These are phyloP conservation scores for Kandelia obovata DNA, from an alignment of 345 rosid species.

Conservation along the genomic window DNA sequence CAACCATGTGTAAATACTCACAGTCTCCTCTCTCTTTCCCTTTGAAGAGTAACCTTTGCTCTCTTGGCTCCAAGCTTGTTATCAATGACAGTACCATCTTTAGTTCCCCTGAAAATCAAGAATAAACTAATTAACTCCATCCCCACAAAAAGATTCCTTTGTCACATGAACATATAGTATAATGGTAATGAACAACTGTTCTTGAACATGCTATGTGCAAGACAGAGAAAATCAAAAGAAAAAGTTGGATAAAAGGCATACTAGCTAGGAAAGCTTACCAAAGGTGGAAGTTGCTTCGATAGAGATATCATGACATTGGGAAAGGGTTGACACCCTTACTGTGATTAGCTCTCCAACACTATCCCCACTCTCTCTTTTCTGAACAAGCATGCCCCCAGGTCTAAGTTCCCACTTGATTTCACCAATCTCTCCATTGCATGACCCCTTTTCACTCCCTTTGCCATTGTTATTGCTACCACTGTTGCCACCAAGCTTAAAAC, in stretches of 20 bases:
- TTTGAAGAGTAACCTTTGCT: constrained; percentile 80
- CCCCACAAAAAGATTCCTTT: no score
- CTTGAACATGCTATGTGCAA: no score
- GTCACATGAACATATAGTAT: no score
- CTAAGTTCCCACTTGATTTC: constrained; percentile 86
- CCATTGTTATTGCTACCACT: constrained; percentile 21
- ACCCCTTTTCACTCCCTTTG: constrained; percentile 31
- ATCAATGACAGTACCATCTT: constrained; percentile 72
- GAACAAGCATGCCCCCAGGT: constrained; percentile 96
- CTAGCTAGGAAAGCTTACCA: constrained; percentile 40
- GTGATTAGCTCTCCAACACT: constrained; percentile 47
- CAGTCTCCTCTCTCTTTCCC: constrained; percentile 84
- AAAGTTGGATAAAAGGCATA: neutral
- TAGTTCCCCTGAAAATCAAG: constrained; percentile 55
- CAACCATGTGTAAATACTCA: constrained; percentile 89
- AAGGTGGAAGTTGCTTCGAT: constrained; percentile 79
- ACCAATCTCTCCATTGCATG: constrained; percentile 21
- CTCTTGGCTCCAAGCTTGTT: constrained; percentile 67
- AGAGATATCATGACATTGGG: constrained; percentile 67
- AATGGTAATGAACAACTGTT: no score
- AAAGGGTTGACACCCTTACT: constrained; percentile 65
- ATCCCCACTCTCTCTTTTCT: constrained; percentile 53
- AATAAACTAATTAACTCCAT: neutral
- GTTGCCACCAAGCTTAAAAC: constrained; percentile 46
- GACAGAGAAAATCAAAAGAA: neutral